Evolutionary conservation across 768 basidiomycete genomes (phyloP).

Genomic region (Flagelloscypha sp.): DNA sequence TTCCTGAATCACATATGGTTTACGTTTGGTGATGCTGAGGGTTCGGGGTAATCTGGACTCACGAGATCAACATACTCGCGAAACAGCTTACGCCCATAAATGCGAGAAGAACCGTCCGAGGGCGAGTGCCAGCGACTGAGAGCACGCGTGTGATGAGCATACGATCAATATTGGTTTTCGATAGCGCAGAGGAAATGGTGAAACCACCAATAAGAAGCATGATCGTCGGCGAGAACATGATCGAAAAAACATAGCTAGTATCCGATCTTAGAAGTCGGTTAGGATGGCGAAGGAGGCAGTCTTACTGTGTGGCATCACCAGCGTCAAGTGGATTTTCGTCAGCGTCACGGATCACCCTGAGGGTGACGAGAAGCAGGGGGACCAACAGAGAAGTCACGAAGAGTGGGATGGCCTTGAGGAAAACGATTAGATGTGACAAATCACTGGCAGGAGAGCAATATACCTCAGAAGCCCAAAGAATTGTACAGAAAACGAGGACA

Average conservation of each 20-base stretch:
- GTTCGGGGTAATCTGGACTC: conserved; percentile 9
- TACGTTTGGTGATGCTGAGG: conserved; percentile 1
- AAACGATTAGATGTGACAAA: background rate
- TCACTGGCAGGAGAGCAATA: conserved; percentile 11
- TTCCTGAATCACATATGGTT: conserved; percentile 44
- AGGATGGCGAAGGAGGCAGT: conserved; percentile 6
- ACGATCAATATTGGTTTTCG: conserved; percentile 91
- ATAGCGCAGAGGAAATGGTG: conserved; percentile 92
- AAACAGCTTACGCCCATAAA: conserved; percentile 98
- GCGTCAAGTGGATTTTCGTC: conserved; percentile 44
- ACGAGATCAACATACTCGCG: conserved; percentile 99
- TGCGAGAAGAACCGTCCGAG: conserved; percentile 78
- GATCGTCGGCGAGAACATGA: conserved; percentile 97
- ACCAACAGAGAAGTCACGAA: conserved; percentile 94
- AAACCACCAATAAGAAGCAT: conserved; percentile 98
- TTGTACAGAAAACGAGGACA: conserved; percentile 80
- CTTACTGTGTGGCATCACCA: conserved; percentile 79
- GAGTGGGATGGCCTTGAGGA: conserved; percentile 77
- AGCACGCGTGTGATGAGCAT: conserved; percentile 87
- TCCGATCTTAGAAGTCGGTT: conserved; percentile 3
- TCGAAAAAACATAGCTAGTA: conserved; percentile 77
- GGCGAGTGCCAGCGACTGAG: conserved; percentile 81
- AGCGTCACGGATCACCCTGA: conserved; percentile 64
- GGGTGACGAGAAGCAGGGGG: conserved; percentile 79
- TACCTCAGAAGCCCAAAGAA: conserved; percentile 96